Evolutionary conservation across 1,139 yeast genomes (phyloP).

Genomic region (Taphrina pruni): DNA sequence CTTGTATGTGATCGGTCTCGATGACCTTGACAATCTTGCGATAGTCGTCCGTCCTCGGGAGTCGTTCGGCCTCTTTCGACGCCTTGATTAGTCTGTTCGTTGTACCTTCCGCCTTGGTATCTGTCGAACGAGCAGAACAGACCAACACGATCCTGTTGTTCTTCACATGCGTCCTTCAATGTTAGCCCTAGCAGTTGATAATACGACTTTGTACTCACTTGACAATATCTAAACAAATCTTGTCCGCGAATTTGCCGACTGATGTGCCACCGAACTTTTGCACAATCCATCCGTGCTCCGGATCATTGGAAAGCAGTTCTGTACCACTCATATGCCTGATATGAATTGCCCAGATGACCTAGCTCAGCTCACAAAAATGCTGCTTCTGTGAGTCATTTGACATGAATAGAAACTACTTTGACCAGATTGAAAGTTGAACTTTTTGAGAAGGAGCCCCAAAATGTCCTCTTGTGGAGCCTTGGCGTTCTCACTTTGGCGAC

Average conservation of each 20-base stretch:
- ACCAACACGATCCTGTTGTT: constrained; percentile 86
- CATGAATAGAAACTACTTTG: not conserved
- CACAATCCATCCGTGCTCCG: constrained; percentile 70
- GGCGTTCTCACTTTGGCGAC: too few relatives aligned
- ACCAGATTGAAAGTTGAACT: not conserved
- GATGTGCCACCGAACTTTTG: constrained; percentile 99
- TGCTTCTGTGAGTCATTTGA: not conserved
- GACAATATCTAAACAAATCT: constrained; percentile 77
- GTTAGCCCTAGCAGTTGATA: not conserved
- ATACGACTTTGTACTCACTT: constrained; percentile 41
- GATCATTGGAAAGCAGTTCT: constrained; percentile 10
- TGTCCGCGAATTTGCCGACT: constrained; percentile 88
- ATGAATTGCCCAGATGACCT: not conserved
- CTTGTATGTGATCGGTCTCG: constrained; percentile 74
- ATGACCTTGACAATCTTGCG: constrained; percentile 61
- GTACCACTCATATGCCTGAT: constrained; percentile 1
- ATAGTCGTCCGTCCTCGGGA: constrained; percentile 44
- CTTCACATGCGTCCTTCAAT: constrained; percentile 65
- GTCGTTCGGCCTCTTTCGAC: constrained; percentile 28
- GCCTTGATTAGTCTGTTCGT: constrained; percentile 59
- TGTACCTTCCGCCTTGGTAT: constrained; percentile 92
- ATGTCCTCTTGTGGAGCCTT: not conserved
- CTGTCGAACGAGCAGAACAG: constrained; percentile 91
- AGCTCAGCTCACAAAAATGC: not conserved
- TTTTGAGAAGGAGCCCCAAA: not conserved